Evolutionary conservation across 2,329 filamentous ascomycete species (phyloP).

Genomic region (Akanthomyces lecanii): DNA sequence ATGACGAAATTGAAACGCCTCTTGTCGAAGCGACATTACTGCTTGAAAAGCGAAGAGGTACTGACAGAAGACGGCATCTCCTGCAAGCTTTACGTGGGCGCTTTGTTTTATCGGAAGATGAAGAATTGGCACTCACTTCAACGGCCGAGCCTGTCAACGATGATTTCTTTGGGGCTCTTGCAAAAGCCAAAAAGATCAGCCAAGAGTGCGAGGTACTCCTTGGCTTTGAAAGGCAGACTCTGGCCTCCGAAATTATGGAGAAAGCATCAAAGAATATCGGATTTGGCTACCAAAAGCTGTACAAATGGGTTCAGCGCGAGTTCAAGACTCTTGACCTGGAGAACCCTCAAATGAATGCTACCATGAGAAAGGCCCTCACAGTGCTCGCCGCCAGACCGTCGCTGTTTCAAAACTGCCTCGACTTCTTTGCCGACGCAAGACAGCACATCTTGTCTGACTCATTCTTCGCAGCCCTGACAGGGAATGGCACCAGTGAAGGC

Average conservation of each 20-base stretch:
- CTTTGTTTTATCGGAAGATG: constrained; percentile 80
- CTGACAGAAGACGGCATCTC: constrained; percentile 76
- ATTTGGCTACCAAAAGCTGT: constrained; percentile 88
- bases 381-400: constrained; percentile 86
- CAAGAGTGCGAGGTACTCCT: constrained; percentile 85
- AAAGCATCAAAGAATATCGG: constrained; percentile 83
- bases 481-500: constrained; percentile 54
- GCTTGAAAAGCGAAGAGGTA: constrained; percentile 65
- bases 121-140: constrained; percentile 70
- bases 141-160: constrained; percentile 80
- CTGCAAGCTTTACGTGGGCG: constrained; percentile 73
- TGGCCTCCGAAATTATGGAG: constrained; percentile 89
- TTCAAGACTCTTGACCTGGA: constrained; percentile 91
- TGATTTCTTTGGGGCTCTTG: constrained; percentile 72
- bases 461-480: constrained; percentile 84
- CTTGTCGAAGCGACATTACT: constrained; percentile 73
- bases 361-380: constrained; percentile 77
- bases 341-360: constrained; percentile 83
- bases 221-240: constrained; percentile 81
- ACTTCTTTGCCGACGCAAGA: constrained; percentile 86
- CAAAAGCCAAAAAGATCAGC: constrained; percentile 79
- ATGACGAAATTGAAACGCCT: constrained; percentile 67
- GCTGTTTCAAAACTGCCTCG: constrained; percentile 87
- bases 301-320: constrained; percentile 90
- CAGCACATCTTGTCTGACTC: constrained; percentile 83